Evolutionary conservation across 202 grass and related monocot species (phyloP).

Genomic region (Setaria viridis): DNA sequence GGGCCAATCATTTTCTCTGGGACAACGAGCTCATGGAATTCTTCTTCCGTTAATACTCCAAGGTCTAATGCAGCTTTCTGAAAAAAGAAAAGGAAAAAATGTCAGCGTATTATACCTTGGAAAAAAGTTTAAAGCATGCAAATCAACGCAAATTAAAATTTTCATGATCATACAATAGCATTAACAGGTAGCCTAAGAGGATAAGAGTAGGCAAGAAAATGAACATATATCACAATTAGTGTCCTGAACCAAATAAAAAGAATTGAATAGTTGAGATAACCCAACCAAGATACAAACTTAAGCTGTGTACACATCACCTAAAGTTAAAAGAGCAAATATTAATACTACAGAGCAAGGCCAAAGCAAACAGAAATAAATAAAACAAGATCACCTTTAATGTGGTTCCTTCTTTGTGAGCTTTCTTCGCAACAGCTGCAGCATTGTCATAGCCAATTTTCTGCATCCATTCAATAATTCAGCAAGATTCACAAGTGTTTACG

Average conservation of each 20-base stretch:
- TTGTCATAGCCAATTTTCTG: slow-evolving; percentile 99
- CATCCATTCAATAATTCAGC: slow-evolving; percentile 42
- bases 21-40: slow-evolving; percentile 90
- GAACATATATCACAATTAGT: not conserved
- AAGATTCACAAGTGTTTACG: slow-evolving; percentile 26
- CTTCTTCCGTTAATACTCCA: slow-evolving; percentile 78
- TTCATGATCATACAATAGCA: slow-evolving; percentile 17
- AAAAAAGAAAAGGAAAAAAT: slow-evolving; percentile 31
- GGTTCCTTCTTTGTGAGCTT: slow-evolving; percentile 99
- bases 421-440: slow-evolving; percentile 97
- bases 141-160: not conserved
- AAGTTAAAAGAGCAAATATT: not conserved
- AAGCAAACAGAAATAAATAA: slow-evolving; percentile 31
- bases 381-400: slow-evolving; percentile 80
- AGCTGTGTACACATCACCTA: slow-evolving; percentile 1
- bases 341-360: not conserved
- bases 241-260: slow-evolving; percentile 25
- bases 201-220: not conserved
- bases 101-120: not conserved
- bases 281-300: not conserved
- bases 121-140: slow-evolving; percentile 5
- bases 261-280: not conserved
- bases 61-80: slow-evolving; percentile 88
- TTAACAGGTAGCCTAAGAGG: not conserved
- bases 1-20: slow-evolving; percentile 98